Evolutionary conservation across 2,329 filamentous ascomycete species (phyloP).

Genomic region (Cordyceps farinosa): DNA sequence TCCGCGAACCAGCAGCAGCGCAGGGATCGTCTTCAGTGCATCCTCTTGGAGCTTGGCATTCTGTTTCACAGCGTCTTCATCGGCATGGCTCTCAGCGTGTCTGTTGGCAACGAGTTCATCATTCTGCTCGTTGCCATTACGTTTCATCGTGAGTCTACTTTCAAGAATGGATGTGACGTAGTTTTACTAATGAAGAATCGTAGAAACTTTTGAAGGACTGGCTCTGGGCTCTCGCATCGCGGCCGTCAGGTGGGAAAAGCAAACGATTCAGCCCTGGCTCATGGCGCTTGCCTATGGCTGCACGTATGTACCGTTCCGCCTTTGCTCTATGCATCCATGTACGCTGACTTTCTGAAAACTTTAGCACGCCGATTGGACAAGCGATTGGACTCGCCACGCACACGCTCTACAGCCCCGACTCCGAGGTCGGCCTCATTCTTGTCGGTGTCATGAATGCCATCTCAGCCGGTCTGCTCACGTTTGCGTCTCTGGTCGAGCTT

Average conservation of each 20-base stretch:
- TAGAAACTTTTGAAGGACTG: slow-evolving; percentile 52
- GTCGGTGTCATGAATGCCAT: slow-evolving; percentile 74
- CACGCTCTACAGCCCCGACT: slow-evolving; percentile 64
- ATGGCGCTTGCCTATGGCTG: slow-evolving; percentile 57
- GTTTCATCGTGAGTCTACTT: slow-evolving; percentile 56
- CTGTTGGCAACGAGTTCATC: slow-evolving; percentile 70
- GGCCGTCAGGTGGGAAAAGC: slow-evolving; percentile 43
- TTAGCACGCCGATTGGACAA: slow-evolving; percentile 63
- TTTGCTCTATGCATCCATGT: neutral
- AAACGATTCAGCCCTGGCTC: slow-evolving; percentile 49
- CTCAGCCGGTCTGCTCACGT: slow-evolving; percentile 66
- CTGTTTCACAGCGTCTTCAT: slow-evolving; percentile 65
- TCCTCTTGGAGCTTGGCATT: slow-evolving; percentile 76
- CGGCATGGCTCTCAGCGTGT: slow-evolving; percentile 77
- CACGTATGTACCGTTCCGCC: slow-evolving; percentile 36
- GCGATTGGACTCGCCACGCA: slow-evolving; percentile 69
- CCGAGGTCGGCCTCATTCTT: slow-evolving; percentile 62
- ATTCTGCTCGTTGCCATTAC: slow-evolving; percentile 76
- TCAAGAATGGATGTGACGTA: too few species aligned
- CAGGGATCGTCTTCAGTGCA: slow-evolving; percentile 69
- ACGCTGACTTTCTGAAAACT: slow-evolving; percentile 18
- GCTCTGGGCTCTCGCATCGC: slow-evolving; percentile 64
- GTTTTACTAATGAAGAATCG: slow-evolving; percentile 13
- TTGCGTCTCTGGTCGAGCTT: slow-evolving; percentile 68
- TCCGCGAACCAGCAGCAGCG: slow-evolving; percentile 55